Conservation (phyloP, 192 early-diverging fungal species). For the Phycomyces blakesleeanus region DNA sequence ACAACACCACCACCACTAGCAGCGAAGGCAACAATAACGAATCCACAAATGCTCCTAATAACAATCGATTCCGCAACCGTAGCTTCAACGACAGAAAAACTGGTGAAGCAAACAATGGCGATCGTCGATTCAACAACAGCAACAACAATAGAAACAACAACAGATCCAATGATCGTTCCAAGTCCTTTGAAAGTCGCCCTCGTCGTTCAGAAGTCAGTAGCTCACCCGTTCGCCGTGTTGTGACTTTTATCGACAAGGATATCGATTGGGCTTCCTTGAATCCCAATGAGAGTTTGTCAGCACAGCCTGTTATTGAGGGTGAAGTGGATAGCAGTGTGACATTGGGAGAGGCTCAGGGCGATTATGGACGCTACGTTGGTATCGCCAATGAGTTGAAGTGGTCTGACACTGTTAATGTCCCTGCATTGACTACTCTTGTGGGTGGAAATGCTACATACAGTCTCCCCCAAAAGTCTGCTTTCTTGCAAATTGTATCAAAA, state of each 20-base stretch:
- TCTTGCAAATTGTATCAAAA: conserved; percentile 20
- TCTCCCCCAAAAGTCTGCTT: conserved; percentile 20
- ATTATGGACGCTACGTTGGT: conserved; percentile 22
- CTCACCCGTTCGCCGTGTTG: conserved; percentile 11
- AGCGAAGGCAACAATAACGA: not conserved
- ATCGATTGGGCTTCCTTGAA: conserved; percentile 32
- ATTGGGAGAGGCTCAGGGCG: conserved; percentile 23
- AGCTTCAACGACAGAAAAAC: not conserved
- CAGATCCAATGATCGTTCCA: not conserved
- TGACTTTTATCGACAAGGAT: conserved; percentile 29
- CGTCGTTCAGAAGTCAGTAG: conserved; percentile 3
- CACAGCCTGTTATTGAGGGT: not conserved
- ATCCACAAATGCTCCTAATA: not conserved
- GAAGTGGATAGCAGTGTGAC: conserved; percentile 2
- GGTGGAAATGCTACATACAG: conserved; percentile 25
- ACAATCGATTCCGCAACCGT: not conserved
- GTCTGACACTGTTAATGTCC: conserved; percentile 2
- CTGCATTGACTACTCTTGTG: conserved; percentile 16
- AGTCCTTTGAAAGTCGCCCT: not conserved
- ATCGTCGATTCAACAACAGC: not conserved
- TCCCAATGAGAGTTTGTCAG: not conserved
- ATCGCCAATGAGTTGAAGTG: conserved; percentile 4
- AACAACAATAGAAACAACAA: conserved; percentile 17
- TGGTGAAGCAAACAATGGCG: not conserved
- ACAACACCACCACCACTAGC: not conserved